These are phyloP conservation scores for Aspergillus sclerotioniger DNA, from an alignment of 495 filamentous ascomycete genomes.

Conservation along the genomic window DNA sequence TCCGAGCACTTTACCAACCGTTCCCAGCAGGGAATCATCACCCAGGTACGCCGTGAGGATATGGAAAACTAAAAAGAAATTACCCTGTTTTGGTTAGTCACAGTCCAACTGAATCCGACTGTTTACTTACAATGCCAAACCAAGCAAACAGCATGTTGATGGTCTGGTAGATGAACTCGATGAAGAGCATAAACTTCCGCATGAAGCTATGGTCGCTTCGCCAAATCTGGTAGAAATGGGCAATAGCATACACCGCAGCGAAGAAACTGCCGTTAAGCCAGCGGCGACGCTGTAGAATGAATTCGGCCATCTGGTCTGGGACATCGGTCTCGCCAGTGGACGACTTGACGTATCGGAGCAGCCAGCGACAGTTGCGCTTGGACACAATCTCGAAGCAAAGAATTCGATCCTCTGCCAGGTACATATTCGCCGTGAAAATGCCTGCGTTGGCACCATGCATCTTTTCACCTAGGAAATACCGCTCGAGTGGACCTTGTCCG, in stretches of 20 bases:
- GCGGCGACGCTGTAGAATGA: slow-evolving; percentile 92
- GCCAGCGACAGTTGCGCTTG: slow-evolving; percentile 96
- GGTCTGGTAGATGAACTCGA: slow-evolving; percentile 93
- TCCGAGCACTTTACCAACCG: slow-evolving; percentile 72
- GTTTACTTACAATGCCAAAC: slow-evolving; percentile 75
- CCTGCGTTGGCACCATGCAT: slow-evolving; percentile 94
- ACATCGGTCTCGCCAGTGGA: slow-evolving; percentile 97
- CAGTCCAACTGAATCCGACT: not conserved
- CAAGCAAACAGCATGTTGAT: slow-evolving; percentile 97
- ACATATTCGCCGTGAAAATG: slow-evolving; percentile 99
- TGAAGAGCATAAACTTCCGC: slow-evolving; percentile 81
- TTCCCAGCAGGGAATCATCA: slow-evolving; percentile 62
- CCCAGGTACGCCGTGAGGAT: slow-evolving; percentile 89
- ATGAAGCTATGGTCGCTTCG: slow-evolving; percentile 85
- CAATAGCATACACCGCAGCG: slow-evolving; percentile 91
- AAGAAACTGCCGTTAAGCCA: slow-evolving; percentile 99
- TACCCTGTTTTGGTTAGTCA: slow-evolving; percentile 54
- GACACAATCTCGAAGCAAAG: slow-evolving; percentile 98
- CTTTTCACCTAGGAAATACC: slow-evolving; percentile 97
- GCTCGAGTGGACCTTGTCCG: slow-evolving; percentile 87
- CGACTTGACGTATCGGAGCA: slow-evolving; percentile 96
- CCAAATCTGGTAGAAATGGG: slow-evolving; percentile 93
- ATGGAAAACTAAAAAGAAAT: slow-evolving; percentile 99
- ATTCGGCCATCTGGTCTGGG: slow-evolving; percentile 89
- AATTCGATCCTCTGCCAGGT: slow-evolving; percentile 98